Evolutionary conservation across 108 stramenopile genomes (phyloP).

Genomic region (Skeletonema grethae): DNA sequence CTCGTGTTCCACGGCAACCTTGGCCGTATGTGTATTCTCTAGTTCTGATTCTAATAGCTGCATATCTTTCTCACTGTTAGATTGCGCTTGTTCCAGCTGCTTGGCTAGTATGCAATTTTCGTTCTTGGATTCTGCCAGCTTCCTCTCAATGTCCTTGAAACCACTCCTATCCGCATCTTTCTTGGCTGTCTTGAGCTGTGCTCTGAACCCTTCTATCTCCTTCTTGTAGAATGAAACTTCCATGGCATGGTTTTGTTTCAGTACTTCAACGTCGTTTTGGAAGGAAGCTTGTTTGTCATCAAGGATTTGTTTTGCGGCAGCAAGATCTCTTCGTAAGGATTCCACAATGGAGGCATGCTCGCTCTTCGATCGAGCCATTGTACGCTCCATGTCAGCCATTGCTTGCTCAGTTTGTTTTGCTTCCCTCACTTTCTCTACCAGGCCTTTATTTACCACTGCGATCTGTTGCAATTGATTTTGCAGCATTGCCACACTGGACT

Average conservation of each 20-base stretch:
- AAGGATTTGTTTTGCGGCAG: background rate
- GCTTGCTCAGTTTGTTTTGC: background rate
- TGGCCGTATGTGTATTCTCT: conserved; percentile 13
- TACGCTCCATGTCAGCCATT: conserved; percentile 4
- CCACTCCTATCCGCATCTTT: conserved; percentile 17
- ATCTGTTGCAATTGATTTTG: background rate
- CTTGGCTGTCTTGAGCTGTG: conserved; percentile 19
- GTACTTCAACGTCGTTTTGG: conserved; percentile 16
- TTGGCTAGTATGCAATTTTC: conserved; percentile 20
- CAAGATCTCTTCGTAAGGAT: conserved; percentile 14
- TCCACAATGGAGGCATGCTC: conserved; percentile 26
- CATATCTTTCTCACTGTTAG: conserved; percentile 23
- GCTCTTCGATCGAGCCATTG: conserved; percentile 19
- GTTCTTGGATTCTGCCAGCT: conserved; percentile 8
- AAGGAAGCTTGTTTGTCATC: conserved; percentile 15
- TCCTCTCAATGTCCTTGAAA: conserved; percentile 13
- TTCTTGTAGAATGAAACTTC: conserved; percentile 20
- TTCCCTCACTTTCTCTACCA: conserved; percentile 9
- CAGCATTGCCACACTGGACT: conserved; percentile 7
- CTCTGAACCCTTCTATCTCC: conserved; percentile 29
- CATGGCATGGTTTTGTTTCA: conserved; percentile 24
- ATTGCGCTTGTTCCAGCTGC: conserved; percentile 13
- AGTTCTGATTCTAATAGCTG: conserved; percentile 36
- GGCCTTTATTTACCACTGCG: background rate
- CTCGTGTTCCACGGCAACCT: conserved; percentile 30